Percentiles rank a stretch among this genome's conserved stretches.
Conservation (phyloP, 345 rosid genomes). For the Hypericum perforatum region DNA sequence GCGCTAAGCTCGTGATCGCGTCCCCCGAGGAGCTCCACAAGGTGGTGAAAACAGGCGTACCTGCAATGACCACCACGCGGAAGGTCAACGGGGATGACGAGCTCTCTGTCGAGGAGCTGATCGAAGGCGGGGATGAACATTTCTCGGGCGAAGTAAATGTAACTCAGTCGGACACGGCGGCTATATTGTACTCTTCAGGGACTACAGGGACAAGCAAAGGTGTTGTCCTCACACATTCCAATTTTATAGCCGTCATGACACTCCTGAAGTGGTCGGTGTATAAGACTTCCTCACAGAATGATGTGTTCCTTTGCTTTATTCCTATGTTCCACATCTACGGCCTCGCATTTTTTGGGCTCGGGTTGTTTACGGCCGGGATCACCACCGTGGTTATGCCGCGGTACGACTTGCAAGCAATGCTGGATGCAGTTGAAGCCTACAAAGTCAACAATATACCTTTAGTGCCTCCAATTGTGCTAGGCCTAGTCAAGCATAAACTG, state of each 20-base stretch:
- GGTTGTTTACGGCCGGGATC: conserved; percentile 32
- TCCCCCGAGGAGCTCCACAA: conserved; percentile 42
- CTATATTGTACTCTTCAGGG: conserved; percentile 58
- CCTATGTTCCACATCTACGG: conserved; percentile 60
- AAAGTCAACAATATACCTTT: conserved; percentile 45
- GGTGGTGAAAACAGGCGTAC: conserved; percentile 22
- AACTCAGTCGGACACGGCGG: conserved; percentile 41
- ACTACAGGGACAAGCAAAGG: conserved; percentile 63
- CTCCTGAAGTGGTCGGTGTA: conserved; percentile 40
- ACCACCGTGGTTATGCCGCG: conserved; percentile 39
- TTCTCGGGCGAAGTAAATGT: conserved; percentile 16
- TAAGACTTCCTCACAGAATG: conserved; percentile 26
- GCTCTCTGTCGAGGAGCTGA: conserved; percentile 36
- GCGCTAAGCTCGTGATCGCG: conserved; percentile 38
- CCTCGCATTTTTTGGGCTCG: conserved; percentile 47
- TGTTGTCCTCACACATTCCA: conserved; percentile 42
- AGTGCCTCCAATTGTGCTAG: conserved; percentile 50
- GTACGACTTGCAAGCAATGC: conserved; percentile 39
- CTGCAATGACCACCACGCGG: conserved; percentile 24
- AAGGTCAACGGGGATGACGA: background rate
- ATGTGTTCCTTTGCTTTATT: conserved; percentile 38
- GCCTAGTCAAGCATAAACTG: conserved; percentile 30
- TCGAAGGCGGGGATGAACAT: conserved; percentile 28
- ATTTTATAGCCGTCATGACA: conserved; percentile 32
- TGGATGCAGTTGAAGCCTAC: conserved; percentile 30